A percentile compares a stretch with the other conserved stretches of the same genome.
Conservation (phyloP, 2,329 filamentous ascomycete genomes). For the Diaporthe batatas region DNA sequence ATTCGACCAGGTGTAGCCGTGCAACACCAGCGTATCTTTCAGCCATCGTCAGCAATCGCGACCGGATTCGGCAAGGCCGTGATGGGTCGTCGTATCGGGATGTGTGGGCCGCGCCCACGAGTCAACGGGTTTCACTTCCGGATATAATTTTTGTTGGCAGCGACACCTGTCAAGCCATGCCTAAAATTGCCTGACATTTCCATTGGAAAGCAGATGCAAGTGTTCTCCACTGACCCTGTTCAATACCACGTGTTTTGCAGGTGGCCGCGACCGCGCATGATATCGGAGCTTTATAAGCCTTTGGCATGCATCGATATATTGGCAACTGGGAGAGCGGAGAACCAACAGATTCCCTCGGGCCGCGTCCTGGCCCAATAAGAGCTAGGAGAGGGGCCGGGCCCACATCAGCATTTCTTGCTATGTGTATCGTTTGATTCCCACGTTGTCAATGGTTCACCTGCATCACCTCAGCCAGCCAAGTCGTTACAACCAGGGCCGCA, state of each 20-base stretch:
- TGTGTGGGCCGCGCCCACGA: constrained; percentile 10
- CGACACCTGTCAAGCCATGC: not conserved
- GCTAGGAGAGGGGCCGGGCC: constrained; percentile 24
- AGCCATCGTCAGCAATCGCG: not conserved
- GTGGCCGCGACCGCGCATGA: not conserved
- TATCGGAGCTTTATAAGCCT: not conserved
- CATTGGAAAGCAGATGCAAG: not conserved
- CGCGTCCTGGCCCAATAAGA: constrained; percentile 26
- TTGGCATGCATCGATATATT: not conserved
- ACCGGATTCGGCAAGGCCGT: constrained; percentile 15
- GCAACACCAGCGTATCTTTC: not conserved
- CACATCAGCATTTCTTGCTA: constrained; percentile 29
- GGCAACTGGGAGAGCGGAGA: constrained; percentile 13
- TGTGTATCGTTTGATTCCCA: constrained; percentile 27
- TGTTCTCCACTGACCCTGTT: not conserved
- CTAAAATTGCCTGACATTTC: not conserved
- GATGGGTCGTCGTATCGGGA: constrained; percentile 14
- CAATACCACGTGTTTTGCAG: constrained; percentile 5
- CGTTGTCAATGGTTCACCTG: constrained; percentile 19
- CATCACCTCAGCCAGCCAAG: constrained; percentile 18
- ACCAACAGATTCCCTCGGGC: constrained; percentile 15
- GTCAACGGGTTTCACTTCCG: constrained; percentile 29
- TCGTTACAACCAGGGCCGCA: not conserved
- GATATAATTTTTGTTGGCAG: constrained; percentile 9
- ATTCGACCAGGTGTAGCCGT: not conserved